A percentile compares a stretch with the other conserved stretches of the same genome.
These are phyloP conservation scores for Truncatella angustata DNA, from an alignment of 2,329 filamentous ascomycete species.

Conservation along the genomic window DNA sequence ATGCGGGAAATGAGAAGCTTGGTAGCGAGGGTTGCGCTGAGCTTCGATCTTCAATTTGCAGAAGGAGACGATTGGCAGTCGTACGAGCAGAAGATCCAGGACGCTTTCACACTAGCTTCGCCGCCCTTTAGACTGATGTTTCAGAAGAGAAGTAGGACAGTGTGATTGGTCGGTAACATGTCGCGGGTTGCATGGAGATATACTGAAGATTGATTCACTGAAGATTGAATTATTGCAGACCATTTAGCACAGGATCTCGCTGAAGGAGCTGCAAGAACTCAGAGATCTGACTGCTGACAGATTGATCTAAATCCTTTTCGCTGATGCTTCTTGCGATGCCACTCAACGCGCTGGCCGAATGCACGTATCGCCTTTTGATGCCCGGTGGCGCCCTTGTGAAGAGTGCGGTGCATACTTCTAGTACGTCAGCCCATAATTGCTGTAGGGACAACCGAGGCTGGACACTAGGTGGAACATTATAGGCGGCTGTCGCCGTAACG, in stretches of 20 bases:
- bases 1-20: conserved; percentile 11
- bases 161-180: too few species aligned
- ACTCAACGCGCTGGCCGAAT: conserved; percentile 49
- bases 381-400: conserved; percentile 44
- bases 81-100: conserved; percentile 7
- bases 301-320: conserved; percentile 11
- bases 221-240: neutral
- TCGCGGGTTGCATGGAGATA: neutral
- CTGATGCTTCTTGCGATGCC: conserved; percentile 45
- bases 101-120: conserved; percentile 10
- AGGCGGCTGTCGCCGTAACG: conserved; percentile 50
- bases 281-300: neutral
- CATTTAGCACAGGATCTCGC: neutral
- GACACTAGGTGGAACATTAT: conserved; percentile 35
- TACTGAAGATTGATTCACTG: neutral
- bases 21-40: conserved; percentile 6
- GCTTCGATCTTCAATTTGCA: conserved; percentile 8
- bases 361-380: conserved; percentile 47
- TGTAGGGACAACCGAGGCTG: conserved; percentile 31
- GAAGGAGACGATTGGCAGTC: neutral
- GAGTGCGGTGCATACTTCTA: conserved; percentile 56
- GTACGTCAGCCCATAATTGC: conserved; percentile 52
- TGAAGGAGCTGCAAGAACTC: neutral
- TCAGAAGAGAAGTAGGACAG: neutral
- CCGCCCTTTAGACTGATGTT: conserved; percentile 7